A percentile compares a stretch with the other conserved stretches of the same genome.
phyloP scores from a whole-genome alignment of 1,284 basidiomycete species.

The Melampsora americana region DNA sequence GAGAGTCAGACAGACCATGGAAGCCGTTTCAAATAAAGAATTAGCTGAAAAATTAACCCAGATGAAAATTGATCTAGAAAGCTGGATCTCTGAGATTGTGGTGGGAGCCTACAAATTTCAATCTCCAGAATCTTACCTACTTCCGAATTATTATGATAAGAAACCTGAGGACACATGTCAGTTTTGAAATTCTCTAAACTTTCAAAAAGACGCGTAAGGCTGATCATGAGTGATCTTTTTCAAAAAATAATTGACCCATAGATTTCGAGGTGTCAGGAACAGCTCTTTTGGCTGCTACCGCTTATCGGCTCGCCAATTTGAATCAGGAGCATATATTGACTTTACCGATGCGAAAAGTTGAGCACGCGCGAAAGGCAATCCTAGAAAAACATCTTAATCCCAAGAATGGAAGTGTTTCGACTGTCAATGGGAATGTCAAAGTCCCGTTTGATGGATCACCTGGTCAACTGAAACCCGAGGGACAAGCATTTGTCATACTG shows the following conservation, averaged over 20 bases:
- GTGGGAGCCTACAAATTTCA: conserved; percentile 34
- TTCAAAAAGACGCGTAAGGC: not conserved
- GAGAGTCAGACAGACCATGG: conserved; percentile 70
- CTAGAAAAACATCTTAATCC: conserved; percentile 11
- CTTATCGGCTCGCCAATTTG: conserved; percentile 27
- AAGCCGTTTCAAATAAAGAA: conserved; percentile 57
- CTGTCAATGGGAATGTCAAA: conserved; percentile 61
- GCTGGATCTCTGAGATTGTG: conserved; percentile 35
- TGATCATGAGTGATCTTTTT: not conserved
- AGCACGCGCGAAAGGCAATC: not conserved
- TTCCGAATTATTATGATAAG: conserved; percentile 34
- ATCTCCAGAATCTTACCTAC: not conserved
- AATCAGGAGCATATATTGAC: not conserved
- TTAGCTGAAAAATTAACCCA: conserved; percentile 3
- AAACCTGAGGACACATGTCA: not conserved
- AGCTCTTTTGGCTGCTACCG: conserved; percentile 31
- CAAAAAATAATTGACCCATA: not conserved
- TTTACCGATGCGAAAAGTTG: conserved; percentile 23
- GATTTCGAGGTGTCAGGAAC: conserved; percentile 33
- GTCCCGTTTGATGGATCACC: conserved; percentile 22
- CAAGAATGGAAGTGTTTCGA: conserved; percentile 20
- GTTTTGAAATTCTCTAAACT: not conserved
- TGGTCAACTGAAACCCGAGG: conserved; percentile 60
- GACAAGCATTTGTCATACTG: conserved; percentile 67
- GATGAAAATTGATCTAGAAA: conserved; percentile 15